A percentile compares a stretch with the other conserved stretches of the same genome.
Evolutionary conservation across 768 basidiomycete species (phyloP).

Genomic region (Pulveroboletus sp.): DNA sequence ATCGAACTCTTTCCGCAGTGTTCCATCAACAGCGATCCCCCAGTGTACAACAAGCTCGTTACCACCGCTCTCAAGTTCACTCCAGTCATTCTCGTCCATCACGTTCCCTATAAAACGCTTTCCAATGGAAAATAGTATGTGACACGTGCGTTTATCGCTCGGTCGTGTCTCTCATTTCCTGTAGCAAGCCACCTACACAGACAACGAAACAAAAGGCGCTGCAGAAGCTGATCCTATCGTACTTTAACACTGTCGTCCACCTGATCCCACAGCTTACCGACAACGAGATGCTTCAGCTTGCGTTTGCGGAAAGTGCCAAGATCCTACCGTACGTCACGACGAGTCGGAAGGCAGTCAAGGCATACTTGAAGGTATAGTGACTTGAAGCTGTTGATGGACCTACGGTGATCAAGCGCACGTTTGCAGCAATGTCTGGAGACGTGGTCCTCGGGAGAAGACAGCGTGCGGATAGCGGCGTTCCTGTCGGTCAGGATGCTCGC

Average conservation of each 20-base stretch:
- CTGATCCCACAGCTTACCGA: conserved; percentile 74
- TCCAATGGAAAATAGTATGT: conserved; percentile 83
- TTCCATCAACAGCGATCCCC: neutral
- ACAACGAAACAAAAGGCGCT: conserved; percentile 77
- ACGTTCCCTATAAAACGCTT: conserved; percentile 81
- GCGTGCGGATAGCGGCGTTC: conserved; percentile 79
- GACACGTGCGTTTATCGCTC: neutral
- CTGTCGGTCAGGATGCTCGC: conserved; percentile 79
- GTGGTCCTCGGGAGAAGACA: conserved; percentile 82
- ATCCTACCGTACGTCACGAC: conserved; percentile 83
- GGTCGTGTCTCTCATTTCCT: neutral
- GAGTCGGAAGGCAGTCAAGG: conserved; percentile 79
- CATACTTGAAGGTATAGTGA: conserved; percentile 74
- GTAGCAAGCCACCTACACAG: conserved; percentile 82
- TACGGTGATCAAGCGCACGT: neutral
- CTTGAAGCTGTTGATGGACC: neutral
- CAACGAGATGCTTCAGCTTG: conserved; percentile 58
- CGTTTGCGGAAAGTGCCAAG: conserved; percentile 81
- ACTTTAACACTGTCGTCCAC: conserved; percentile 83
- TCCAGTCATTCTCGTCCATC: conserved; percentile 81
- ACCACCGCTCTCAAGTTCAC: conserved; percentile 85
- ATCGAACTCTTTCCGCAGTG: neutral
- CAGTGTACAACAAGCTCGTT: conserved; percentile 94
- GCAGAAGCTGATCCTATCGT: conserved; percentile 83
- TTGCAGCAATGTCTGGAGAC: conserved; percentile 71